Percentiles rank a stretch among this genome's conserved stretches.
Conservation (phyloP, 2,329 filamentous ascomycete species). For the Penicillium verrucosum region DNA sequence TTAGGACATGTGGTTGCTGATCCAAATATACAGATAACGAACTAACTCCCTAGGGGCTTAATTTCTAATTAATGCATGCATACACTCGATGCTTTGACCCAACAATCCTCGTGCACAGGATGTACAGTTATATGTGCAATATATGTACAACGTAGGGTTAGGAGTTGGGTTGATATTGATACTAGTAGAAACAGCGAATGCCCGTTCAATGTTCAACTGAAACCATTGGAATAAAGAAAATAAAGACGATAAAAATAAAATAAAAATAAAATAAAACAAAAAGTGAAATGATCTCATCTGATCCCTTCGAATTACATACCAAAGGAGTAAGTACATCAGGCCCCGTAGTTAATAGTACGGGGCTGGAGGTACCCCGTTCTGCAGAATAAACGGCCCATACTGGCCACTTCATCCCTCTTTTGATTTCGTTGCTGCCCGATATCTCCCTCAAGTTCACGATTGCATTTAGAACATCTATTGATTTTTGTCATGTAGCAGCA, state of each 20-base stretch:
- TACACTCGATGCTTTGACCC: neutral
- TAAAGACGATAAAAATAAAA: neutral
- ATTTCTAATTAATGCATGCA: neutral
- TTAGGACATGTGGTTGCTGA: constrained; percentile 15
- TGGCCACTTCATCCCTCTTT: constrained; percentile 24
- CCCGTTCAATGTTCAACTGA: neutral
- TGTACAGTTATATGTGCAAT: neutral
- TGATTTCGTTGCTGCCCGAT: constrained; percentile 23
- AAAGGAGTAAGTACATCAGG: constrained; percentile 20
- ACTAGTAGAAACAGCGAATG: neutral
- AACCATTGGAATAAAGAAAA: neutral
- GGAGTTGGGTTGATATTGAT: neutral
- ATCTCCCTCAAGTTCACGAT: neutral
- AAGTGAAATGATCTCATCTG: constrained; percentile 15
- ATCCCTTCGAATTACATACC: constrained; percentile 25
- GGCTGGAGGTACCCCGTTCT: constrained; percentile 19
- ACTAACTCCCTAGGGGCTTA: neutral
- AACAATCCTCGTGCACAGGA: neutral
- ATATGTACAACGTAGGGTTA: neutral
- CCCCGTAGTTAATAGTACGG: constrained; percentile 16
- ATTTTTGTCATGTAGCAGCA: constrained; percentile 19
- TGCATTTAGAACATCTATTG: neutral
- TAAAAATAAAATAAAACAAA: neutral
- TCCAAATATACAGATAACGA: constrained; percentile 5
- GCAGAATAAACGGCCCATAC: constrained; percentile 14